These are phyloP conservation scores for Alternaria tenuissima DNA, from an alignment of 2,329 filamentous ascomycete genomes.

Conservation along the genomic window DNA sequence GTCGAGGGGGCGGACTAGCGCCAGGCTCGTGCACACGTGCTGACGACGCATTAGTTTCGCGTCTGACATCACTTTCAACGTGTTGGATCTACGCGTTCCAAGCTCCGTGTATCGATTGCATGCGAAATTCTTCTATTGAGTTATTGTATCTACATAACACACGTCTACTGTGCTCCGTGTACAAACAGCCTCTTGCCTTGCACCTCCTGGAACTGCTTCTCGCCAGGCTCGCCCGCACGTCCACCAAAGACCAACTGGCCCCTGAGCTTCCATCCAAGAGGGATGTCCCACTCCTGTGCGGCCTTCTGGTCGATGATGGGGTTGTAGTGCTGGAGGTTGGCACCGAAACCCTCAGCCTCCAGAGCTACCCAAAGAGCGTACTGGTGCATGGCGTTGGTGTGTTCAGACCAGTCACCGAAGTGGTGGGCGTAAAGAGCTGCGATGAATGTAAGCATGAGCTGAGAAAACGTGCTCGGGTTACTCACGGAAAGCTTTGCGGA, in stretches of 20 bases:
- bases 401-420: conserved; percentile 79
- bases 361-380: conserved; percentile 82
- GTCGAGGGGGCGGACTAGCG: neutral
- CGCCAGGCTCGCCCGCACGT: conserved; percentile 60
- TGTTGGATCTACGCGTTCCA: neutral
- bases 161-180: conserved; percentile 43
- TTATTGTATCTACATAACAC: neutral
- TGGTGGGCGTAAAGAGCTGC: conserved; percentile 74
- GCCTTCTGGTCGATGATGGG: conserved; percentile 81
- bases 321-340: conserved; percentile 94
- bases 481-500: conserved; percentile 70
- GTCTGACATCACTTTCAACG: neutral
- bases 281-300: conserved; percentile 72
- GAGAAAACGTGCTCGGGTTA: neutral
- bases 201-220: conserved; percentile 71
- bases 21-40: neutral
- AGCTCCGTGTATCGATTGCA: neutral
- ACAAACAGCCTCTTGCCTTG: conserved; percentile 66
- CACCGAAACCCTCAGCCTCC: conserved; percentile 82
- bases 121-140: neutral
- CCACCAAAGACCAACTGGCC: conserved; percentile 87
- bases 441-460: neutral
- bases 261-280: conserved; percentile 76
- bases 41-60: neutral
- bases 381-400: conserved; percentile 85